phyloP scores from a whole-genome alignment of 2,329 filamentous ascomycete genomes.

The Xylariales sp. region DNA sequence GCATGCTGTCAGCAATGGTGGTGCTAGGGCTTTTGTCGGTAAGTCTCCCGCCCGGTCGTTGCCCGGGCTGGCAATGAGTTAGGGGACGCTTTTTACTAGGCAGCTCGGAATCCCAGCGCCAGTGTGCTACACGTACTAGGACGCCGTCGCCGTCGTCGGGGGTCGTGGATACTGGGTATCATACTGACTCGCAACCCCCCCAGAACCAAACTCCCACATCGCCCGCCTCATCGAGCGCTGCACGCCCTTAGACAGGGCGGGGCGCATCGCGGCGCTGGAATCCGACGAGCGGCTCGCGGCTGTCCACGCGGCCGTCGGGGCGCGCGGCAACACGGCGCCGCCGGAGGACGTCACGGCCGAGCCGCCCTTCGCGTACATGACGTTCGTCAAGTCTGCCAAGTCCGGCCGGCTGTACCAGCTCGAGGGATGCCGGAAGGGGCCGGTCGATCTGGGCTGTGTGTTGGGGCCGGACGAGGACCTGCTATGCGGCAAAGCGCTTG shows the following conservation, averaged over 20 bases:
- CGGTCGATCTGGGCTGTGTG: slow-evolving; percentile 31
- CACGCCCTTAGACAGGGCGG: slow-evolving; percentile 19
- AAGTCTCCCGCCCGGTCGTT: slow-evolving; percentile 32
- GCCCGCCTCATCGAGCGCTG: slow-evolving; percentile 28
- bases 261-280: slow-evolving; percentile 30
- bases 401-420: slow-evolving; percentile 34
- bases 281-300: slow-evolving; percentile 27
- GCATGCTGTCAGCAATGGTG: slow-evolving; percentile 37
- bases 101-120: no score
- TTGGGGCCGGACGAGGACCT: slow-evolving; percentile 31
- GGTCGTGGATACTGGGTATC: no score
- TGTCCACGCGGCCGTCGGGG: slow-evolving; percentile 30
- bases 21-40: slow-evolving; percentile 30
- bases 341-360: slow-evolving; percentile 20
- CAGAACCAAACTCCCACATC: slow-evolving; percentile 33
- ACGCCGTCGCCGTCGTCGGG: no score
- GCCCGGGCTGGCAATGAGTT: not conserved
- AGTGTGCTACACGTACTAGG: no score
- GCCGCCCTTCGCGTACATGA: slow-evolving; percentile 33
- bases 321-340: slow-evolving; percentile 33
- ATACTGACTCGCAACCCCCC: not conserved
- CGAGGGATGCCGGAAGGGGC: slow-evolving; percentile 33
- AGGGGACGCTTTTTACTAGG: no score
- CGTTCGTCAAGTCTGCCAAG: slow-evolving; percentile 28
- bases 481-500: slow-evolving; percentile 30